Evolutionary conservation across 2,329 filamentous ascomycete species (phyloP), one percentile per base, ranked within the genome.

Genomic region (Metarhizium anisopliae): DNA sequence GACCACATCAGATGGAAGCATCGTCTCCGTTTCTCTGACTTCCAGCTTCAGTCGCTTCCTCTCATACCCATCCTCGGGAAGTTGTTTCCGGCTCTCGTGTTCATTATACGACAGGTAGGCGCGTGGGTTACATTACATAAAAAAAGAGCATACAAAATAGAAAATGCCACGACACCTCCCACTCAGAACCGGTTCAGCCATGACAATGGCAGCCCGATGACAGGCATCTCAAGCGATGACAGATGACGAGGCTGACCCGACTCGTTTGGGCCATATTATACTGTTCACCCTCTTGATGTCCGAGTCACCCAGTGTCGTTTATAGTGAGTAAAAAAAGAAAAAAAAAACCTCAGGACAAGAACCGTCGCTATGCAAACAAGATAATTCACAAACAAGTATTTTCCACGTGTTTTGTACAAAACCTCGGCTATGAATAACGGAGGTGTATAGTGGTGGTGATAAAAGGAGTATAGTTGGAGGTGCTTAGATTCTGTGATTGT

Each of bases 331-430:
- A 25, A 25, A 25, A 25, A 55, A 47, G 43, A 47, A 47, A 20
- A 47, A 16, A 47, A 60, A 64, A 62, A 59, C 56, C 56, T 56
- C 55, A 55, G 60, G 61, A 58, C 59, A 53, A 59, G 58, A 61
- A 66, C 67, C 66, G 62, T 69, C 67, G 68, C 69, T 71, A 72
- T 72, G 69, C 70, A 71, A 69, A 64, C 60, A 64, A 63, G 66
- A 62, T 59, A 20, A 53, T 63, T 58, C 60, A 66, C 61, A 63
- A 59, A 59, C 60, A 58, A 52, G 59, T 58, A 50, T 18, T 55
- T 63, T 66, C 64, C 36, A 29, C 35, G 13, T 52, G n/a, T 32
- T 40, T 20, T 36, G 55, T 69, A 69, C 68, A 70, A 56, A 60
- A 59, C 53, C 18, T 32, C 30, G 20, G 36, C 20, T 38, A 20